phyloP scores from a whole-genome alignment of 2,329 filamentous ascomycete genomes.

The Lachnellula suecica region DNA sequence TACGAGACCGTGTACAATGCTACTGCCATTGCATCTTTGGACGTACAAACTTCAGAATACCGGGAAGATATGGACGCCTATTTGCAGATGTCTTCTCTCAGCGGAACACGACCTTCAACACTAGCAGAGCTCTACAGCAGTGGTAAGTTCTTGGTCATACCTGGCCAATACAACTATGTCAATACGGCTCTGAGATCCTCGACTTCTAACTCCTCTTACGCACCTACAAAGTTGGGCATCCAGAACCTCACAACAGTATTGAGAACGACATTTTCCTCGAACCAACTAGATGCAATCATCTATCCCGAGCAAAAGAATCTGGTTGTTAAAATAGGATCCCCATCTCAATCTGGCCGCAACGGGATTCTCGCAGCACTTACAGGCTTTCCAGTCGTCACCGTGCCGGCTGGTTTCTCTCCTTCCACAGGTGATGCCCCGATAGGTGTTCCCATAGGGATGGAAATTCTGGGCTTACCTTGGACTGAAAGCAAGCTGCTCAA shows the following conservation, averaged over 20 bases:
- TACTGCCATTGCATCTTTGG: slow-evolving; percentile 47
- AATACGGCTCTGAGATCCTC: slow-evolving; percentile 50
- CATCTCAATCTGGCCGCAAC: slow-evolving; percentile 57
- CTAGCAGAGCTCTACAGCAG: slow-evolving; percentile 50
- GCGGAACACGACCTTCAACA: slow-evolving; percentile 42
- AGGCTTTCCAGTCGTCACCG: slow-evolving; percentile 41
- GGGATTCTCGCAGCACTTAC: slow-evolving; percentile 42
- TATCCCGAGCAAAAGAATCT: slow-evolving; percentile 67
- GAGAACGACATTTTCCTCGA: slow-evolving; percentile 45
- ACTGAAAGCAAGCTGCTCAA: slow-evolving; percentile 52
- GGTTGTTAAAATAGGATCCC: slow-evolving; percentile 55
- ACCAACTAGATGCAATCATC: slow-evolving; percentile 55
- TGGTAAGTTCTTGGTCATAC: slow-evolving; percentile 58
- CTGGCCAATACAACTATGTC: slow-evolving; percentile 55
- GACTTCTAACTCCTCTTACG: slow-evolving; percentile 50
- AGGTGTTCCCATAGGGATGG: slow-evolving; percentile 64
- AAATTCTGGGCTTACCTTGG: slow-evolving; percentile 59
- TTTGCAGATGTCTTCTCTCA: slow-evolving; percentile 43
- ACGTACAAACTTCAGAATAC: slow-evolving; percentile 63
- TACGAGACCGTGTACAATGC: slow-evolving; percentile 50
- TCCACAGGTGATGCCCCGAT: slow-evolving; percentile 47
- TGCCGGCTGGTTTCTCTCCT: slow-evolving; percentile 53
- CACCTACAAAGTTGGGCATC: slow-evolving; percentile 46
- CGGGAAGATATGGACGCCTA: slow-evolving; percentile 55
- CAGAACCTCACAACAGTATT: slow-evolving; percentile 50